Conservation (phyloP, 768 basidiomycete species). For the Psilocybe tampanensis region DNA sequence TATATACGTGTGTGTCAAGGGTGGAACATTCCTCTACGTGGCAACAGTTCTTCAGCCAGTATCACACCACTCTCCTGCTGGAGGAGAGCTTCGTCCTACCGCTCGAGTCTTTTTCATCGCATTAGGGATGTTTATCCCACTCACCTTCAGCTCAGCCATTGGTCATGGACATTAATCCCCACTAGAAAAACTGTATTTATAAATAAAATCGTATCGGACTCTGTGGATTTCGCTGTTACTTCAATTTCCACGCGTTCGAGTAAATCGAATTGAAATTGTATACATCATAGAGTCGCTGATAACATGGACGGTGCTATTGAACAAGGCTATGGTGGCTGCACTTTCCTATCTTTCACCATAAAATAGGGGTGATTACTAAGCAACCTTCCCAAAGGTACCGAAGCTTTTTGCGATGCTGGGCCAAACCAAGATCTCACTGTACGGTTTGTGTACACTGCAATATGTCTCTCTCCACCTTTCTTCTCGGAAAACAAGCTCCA, state of each 20-base stretch:
- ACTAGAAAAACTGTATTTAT: no score
- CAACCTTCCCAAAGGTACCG: background rate
- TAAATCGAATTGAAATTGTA: no score
- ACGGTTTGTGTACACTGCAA: background rate
- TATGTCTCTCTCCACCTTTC: constrained; percentile 62
- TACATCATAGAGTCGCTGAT: no score
- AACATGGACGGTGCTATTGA: no score
- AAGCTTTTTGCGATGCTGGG: constrained; percentile 2
- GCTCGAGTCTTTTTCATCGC: constrained; percentile 56
- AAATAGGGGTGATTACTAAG: background rate
- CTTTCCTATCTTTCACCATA: background rate
- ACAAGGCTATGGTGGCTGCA: no score
- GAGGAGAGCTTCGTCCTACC: constrained; percentile 46
- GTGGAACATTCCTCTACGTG: constrained; percentile 93
- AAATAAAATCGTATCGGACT: no score
- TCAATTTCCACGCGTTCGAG: no score
- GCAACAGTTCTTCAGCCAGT: constrained; percentile 87
- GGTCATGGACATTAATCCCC: constrained; percentile 56
- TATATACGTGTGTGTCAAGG: constrained; percentile 45
- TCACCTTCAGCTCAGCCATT: constrained; percentile 57
- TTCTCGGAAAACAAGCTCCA: constrained; percentile 40
- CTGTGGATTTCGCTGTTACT: no score
- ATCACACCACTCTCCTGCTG: constrained; percentile 45
- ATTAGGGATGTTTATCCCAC: constrained; percentile 73
- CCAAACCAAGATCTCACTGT: no score